A percentile compares a stretch with the other conserved stretches of the same genome.
phyloP scores from a whole-genome alignment of 2,329 filamentous ascomycete species.

The Phyllosticta citribraziliensis region DNA sequence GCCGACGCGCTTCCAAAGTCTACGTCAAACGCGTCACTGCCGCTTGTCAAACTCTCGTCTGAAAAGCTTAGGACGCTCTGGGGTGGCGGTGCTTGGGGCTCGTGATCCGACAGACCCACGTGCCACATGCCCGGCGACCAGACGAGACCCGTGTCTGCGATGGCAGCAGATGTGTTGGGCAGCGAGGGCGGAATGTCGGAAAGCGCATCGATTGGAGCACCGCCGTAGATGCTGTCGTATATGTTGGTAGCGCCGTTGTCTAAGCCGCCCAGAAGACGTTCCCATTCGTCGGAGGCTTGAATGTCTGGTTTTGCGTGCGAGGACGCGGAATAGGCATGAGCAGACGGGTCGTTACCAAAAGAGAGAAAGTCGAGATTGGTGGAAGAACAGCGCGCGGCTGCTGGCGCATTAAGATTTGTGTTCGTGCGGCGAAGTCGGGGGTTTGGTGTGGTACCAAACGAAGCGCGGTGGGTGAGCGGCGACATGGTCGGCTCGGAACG shows the following conservation, averaged over 20 bases:
- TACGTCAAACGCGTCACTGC: conserved; percentile 34
- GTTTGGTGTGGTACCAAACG: conserved; percentile 22
- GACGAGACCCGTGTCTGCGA: conserved; percentile 20
- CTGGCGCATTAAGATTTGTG: background rate
- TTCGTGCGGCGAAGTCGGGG: conserved; percentile 28
- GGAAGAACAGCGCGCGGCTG: conserved; percentile 15
- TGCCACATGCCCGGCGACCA: conserved; percentile 30
- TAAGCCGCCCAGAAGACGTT: conserved; percentile 67
- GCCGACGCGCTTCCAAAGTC: conserved; percentile 15
- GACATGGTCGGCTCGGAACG: conserved; percentile 40
- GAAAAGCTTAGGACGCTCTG: conserved; percentile 51
- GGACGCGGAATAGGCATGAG: conserved; percentile 17
- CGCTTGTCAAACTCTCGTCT: conserved; percentile 49
- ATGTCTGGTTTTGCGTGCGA: conserved; percentile 33
- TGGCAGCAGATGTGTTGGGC: conserved; percentile 15
- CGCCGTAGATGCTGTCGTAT: conserved; percentile 74
- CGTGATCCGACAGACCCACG: conserved; percentile 19
- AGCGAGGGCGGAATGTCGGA: conserved; percentile 20
- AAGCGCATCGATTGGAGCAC: conserved; percentile 38
- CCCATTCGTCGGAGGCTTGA: conserved; percentile 62
- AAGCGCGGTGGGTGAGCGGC: conserved; percentile 28
- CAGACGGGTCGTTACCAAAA: conserved; percentile 31
- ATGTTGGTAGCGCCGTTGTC: conserved; percentile 73
- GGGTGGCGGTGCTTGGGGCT: conserved; percentile 22
- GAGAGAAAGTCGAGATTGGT: conserved; percentile 41